Evolutionary conservation across 148 eudicot species (phyloP), one percentile per base, ranked within the genome.

Genomic region (Cornus suecica): DNA sequence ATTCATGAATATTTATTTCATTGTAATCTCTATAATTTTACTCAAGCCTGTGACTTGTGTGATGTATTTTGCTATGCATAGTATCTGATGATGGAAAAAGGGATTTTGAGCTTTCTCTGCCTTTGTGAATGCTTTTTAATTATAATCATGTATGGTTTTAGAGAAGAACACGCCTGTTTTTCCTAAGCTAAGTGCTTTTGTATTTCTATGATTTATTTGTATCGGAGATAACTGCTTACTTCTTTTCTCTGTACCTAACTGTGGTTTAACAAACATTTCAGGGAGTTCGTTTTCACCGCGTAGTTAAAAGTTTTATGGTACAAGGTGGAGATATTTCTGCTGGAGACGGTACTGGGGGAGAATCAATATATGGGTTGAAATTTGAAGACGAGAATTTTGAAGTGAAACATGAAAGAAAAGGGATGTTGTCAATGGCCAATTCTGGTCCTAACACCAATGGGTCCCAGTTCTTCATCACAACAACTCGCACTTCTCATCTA

Each of bases 311-410:
- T 37, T 89, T 89, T 32, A 92, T 87, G 92, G 85, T 92, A 65
- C 95, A 94, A 89, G 92, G 94, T 14, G 98, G 98, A 67, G 98
- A 94, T 75, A 85, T 89, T 42, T 83, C 95, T 34, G 90, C 95
- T 68, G 93, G 92, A 10, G 86, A 94, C 81, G 98, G 98, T 15
- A 88, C 95, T 13, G 98, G 98, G 26, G 98, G 98, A 45, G 98
- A 94, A 82, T 94, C 98, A 5, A 94, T 94, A n/a, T 94, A 94
- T 18, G 98, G 98, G 1, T 77, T 78, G 69, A 90, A 85, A 68
- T 94, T 94, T 23, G 98, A 92, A 72, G 97, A 94, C 37, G 98
- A 94, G 71, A 94, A 90, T 74, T 88, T 94, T 72, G 92, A 94
- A 58, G 51, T 90, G 63, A 92, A 92, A 78, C 98, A 94, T 76